phyloP scores from a whole-genome alignment of 2,329 filamentous ascomycete genomes.

The Fusarium lateritium region DNA sequence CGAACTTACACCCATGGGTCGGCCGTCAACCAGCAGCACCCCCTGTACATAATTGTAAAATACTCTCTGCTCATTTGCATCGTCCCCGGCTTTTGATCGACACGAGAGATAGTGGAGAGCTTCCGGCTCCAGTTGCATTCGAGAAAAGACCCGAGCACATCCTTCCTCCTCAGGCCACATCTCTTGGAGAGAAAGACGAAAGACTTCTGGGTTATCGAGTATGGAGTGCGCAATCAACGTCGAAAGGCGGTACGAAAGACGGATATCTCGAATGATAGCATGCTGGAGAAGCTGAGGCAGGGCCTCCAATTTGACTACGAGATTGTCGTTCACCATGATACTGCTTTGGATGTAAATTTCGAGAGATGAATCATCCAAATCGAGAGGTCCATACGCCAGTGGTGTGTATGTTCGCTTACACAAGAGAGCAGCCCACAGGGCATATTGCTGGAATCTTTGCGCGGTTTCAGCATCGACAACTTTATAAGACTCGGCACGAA shows the following conservation, averaged over 20 bases:
- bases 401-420: slow-evolving; percentile 60
- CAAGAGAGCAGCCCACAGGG: slow-evolving; percentile 69
- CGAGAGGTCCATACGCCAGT: not conserved
- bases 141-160: slow-evolving; percentile 22
- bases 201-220: slow-evolving; percentile 20
- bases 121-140: slow-evolving; percentile 1
- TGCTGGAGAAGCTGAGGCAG: slow-evolving; percentile 36
- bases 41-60: slow-evolving; percentile 54
- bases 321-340: slow-evolving; percentile 45
- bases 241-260: slow-evolving; percentile 38
- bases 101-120: slow-evolving; percentile 38
- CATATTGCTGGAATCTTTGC: slow-evolving; percentile 57
- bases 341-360: slow-evolving; percentile 44
- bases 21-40: slow-evolving; percentile 54
- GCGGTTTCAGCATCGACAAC: slow-evolving; percentile 57
- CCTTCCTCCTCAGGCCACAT: slow-evolving; percentile 44
- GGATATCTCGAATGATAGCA: slow-evolving; percentile 43
- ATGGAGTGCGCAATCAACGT: slow-evolving; percentile 25
- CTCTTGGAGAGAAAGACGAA: slow-evolving; percentile 37
- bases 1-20: slow-evolving; percentile 48
- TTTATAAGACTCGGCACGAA: slow-evolving; percentile 62
- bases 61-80: slow-evolving; percentile 33
- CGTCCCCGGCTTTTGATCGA: slow-evolving; percentile 13
- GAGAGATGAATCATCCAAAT: slow-evolving; percentile 29
- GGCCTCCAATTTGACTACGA: slow-evolving; percentile 43